These are phyloP conservation scores for Pythium aristosporum DNA, from an alignment of 352 stramenopile genomes.

Conservation along the genomic window DNA sequence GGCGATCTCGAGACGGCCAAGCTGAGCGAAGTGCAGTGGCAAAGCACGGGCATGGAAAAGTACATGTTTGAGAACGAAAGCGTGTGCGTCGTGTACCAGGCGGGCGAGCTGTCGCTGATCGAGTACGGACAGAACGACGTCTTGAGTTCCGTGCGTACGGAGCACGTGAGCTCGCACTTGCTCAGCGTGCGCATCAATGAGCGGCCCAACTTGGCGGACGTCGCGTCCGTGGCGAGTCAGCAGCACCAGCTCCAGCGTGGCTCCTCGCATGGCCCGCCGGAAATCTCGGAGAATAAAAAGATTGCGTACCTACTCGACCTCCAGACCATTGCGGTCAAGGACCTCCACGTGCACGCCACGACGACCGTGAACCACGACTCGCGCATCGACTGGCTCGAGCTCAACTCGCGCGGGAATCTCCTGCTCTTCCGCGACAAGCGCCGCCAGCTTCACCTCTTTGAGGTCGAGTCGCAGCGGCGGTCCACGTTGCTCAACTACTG, in stretches of 20 bases:
- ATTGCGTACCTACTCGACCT: conserved; percentile 93
- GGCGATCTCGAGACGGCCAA: conserved; percentile 91
- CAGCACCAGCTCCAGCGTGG: conserved; percentile 23
- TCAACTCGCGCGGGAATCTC: conserved; percentile 89
- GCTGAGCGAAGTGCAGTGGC: conserved; percentile 92
- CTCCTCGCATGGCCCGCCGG: not conserved
- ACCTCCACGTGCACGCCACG: conserved; percentile 71
- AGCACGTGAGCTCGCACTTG: conserved; percentile 90
- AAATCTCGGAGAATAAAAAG: conserved; percentile 88
- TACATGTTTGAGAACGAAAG: conserved; percentile 95
- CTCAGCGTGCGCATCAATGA: conserved; percentile 94
- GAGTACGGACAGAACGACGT: conserved; percentile 95
- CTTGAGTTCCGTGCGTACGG: conserved; percentile 87
- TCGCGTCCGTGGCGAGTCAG: conserved; percentile 24
- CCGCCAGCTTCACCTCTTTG: conserved; percentile 90
- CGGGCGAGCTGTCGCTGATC: conserved; percentile 91
- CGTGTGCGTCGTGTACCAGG: conserved; percentile 90
- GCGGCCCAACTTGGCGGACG: conserved; percentile 44
- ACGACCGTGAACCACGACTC: conserved; percentile 91
- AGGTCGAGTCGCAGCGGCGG: conserved; percentile 84
- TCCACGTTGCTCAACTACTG: conserved; percentile 93
- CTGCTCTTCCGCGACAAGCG: conserved; percentile 94
- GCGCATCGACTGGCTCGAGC: conserved; percentile 93
- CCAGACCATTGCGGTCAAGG: conserved; percentile 91
- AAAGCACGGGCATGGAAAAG: conserved; percentile 87